Base-by-base conservation (phyloP, 2,329 filamentous ascomycete genomes). In the Cercospora janseana region DNA sequence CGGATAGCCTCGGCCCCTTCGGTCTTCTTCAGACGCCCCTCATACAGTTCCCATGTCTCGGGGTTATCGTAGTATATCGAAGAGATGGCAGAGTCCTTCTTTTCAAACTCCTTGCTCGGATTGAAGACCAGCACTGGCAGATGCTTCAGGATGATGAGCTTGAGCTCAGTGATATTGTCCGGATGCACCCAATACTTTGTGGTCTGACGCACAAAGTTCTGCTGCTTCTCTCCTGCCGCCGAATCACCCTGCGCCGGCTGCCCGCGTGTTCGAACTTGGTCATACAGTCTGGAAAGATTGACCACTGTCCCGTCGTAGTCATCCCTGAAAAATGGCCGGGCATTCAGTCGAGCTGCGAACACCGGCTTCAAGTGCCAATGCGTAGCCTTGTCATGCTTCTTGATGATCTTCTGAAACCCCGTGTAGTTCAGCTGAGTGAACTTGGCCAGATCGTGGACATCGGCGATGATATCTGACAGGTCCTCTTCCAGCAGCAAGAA, bases 161-260 rank as follows among this genome's bases (percentile, higher is more conserved):
- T 98, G 55, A 98, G 73, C 73, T 98, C 93, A 4, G 93, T 97
- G 62, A 98, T 93, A 66, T 98, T 98, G 71, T 97, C 93, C 2
- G 88, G 88, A 66, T 98, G 93, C 37, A 98, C 93, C 93, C 93
- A 98, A 75, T 98, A 98, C 72, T 98, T 98, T 24, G 93, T 98
- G 0, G 93, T 98, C 67, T 97, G 88, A 52, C 93, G 87, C 55
- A 98, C 83, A 66, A 98, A 98, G 76, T 87, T 97, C 66, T 91
- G 92, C 71, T 98, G 93, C 57, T 80, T 82, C 48, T 92, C 93
- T 62, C 93, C 93, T 12, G 93, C 93, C 6, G 91, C 77, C 60
- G 89, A 88, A 70, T 98, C 93, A 50, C 93, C 93, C 72, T 89
- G 91, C 64, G 89, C 83, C 0, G 93, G 93, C 67, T 94, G 92